These are phyloP conservation scores for Nadsonia commutata DNA, from an alignment of 1,139 yeast genomes.

Conservation along the genomic window DNA sequence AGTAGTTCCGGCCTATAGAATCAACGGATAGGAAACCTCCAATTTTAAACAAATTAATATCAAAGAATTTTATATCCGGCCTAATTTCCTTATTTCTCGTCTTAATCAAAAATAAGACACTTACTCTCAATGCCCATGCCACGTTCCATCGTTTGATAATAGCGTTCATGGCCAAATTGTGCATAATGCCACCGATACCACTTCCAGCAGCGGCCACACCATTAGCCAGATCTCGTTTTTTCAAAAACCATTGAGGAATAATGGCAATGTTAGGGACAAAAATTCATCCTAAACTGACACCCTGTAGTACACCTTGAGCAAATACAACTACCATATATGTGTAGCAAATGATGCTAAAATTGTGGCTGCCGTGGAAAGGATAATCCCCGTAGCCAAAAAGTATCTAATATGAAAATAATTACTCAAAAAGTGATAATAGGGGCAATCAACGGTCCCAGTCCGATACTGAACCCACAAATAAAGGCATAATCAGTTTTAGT, in stretches of 20 bases:
- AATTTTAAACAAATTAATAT: constrained; percentile 15
- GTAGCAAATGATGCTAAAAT: constrained; percentile 52
- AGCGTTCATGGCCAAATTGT: constrained; percentile 27
- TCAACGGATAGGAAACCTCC: constrained; percentile 31
- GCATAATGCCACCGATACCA: constrained; percentile 25
- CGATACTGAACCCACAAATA: constrained; percentile 52
- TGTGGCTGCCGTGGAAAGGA: constrained; percentile 40
- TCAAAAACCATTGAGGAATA: constrained; percentile 47
- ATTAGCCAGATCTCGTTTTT: constrained; percentile 40
- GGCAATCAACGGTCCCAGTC: constrained; percentile 41
- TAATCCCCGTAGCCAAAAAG: constrained; percentile 34
- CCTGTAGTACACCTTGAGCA: constrained; percentile 56
- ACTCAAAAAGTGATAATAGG: constrained; percentile 36
- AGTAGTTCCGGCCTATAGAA: too few species aligned
- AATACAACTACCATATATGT: constrained; percentile 44
- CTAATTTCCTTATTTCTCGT: constrained; percentile 28
- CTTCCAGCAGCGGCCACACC: constrained; percentile 25
- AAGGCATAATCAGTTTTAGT: constrained; percentile 47
- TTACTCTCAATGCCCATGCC: constrained; percentile 55
- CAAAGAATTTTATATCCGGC: constrained; percentile 17
- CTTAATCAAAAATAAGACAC: constrained; percentile 30
- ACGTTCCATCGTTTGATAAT: constrained; percentile 36
- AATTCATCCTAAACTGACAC: constrained; percentile 43
- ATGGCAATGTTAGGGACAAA: constrained; percentile 43
- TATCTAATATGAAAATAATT: constrained; percentile 27